These are phyloP conservation scores for Stachybotrys chartarum DNA, from an alignment of 2,329 filamentous ascomycete genomes.

Conservation along the genomic window DNA sequence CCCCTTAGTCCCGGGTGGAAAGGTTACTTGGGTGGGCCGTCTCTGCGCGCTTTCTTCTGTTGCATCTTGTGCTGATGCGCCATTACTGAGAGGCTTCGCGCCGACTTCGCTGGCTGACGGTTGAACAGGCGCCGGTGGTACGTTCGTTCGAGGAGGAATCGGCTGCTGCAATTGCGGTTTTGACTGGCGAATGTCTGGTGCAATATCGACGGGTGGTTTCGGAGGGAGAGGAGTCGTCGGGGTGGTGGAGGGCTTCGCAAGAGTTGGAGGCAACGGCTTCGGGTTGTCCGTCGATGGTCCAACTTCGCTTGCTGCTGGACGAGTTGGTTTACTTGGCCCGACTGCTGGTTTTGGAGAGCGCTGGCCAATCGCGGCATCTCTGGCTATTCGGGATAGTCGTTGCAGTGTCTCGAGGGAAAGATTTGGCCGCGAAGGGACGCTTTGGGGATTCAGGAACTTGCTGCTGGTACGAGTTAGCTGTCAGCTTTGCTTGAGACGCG, in stretches of 20 bases:
- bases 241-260: slow-evolving; percentile 1
- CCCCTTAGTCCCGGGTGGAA: slow-evolving; percentile 23
- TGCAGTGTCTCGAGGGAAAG: slow-evolving; percentile 36
- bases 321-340: slow-evolving; percentile 4
- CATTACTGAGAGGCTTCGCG: neutral
- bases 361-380: slow-evolving; percentile 10
- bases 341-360: slow-evolving; percentile 5
- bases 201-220: neutral
- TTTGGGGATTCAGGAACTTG: slow-evolving; percentile 42
- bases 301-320: slow-evolving; percentile 6
- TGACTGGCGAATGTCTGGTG: neutral
- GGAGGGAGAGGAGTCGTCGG: neutral
- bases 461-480: slow-evolving; percentile 21
- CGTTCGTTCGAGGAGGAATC: neutral
- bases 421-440: slow-evolving; percentile 41
- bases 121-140: neutral
- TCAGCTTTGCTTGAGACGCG: slow-evolving; percentile 6
- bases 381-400: slow-evolving; percentile 25
- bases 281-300: slow-evolving; percentile 1
- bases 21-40: slow-evolving; percentile 20
- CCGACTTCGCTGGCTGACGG: neutral
- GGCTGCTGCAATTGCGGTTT: neutral
- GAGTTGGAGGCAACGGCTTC: slow-evolving; percentile 4
- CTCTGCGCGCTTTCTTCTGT: neutral
- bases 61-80: neutral